Conservation (phyloP, 495 filamentous ascomycete genomes). For the Cladorrhinum samala region DNA sequence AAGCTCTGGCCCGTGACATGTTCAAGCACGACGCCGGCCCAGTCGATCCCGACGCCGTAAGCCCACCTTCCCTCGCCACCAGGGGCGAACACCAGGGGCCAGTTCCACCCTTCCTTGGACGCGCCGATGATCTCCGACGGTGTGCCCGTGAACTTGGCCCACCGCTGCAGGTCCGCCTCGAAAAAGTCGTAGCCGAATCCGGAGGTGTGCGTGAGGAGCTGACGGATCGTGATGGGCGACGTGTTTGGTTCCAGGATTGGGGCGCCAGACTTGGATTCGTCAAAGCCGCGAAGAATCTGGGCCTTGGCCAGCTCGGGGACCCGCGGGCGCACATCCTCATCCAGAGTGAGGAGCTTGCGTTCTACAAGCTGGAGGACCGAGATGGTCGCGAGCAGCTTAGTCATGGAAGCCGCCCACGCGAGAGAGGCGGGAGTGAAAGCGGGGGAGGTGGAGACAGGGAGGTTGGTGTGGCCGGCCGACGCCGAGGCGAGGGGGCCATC, state of each 20-base stretch:
- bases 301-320: conserved; percentile 29
- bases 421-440: conserved; percentile 45
- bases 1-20: conserved; percentile 15
- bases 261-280: not conserved
- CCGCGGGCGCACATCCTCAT: conserved; percentile 23
- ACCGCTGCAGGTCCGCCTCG: conserved; percentile 21
- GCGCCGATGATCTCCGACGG: conserved; percentile 9
- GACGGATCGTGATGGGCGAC: conserved; percentile 22
- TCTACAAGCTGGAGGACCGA: conserved; percentile 33
- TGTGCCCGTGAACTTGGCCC: conserved; percentile 18
- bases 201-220: conserved; percentile 28
- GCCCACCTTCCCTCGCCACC: conserved; percentile 23
- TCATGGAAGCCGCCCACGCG: conserved; percentile 34
- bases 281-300: conserved; percentile 24
- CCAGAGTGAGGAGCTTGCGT: conserved; percentile 26
- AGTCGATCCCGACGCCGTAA: conserved; percentile 28
- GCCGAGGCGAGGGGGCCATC: conserved; percentile 14
- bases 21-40: conserved; percentile 27
- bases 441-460: conserved; percentile 5
- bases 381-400: conserved; percentile 33
- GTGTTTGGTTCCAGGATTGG: conserved; percentile 25
- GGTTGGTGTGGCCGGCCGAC: conserved; percentile 18
- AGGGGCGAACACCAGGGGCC: conserved; percentile 25
- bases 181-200: conserved; percentile 24
- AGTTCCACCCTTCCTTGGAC: conserved; percentile 24